Evolutionary conservation across 495 filamentous ascomycete genomes (phyloP), one percentile per base, ranked within the genome.

Genomic region (Chaetomidium leptoderma): DNA sequence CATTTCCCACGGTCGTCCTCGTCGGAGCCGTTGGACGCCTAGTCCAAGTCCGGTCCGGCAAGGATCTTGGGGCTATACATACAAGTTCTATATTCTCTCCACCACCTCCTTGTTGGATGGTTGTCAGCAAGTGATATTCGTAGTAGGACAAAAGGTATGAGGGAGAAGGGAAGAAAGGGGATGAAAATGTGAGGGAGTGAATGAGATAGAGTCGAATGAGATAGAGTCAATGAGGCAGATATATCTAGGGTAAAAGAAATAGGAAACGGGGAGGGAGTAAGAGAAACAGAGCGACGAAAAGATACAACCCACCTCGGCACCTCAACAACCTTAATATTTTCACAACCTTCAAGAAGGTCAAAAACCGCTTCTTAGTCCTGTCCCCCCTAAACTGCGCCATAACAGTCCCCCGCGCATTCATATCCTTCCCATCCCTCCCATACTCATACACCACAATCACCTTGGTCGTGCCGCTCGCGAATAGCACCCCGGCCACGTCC

Each of bases 281-380:
- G 16, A 29, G 13, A 7, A 9, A 14, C 8, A 0, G 23, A 21
- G 21, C 13, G n/a, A n/a, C n/a, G n/a, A n/a, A n/a, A n/a, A n/a
- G 0, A 54, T 39, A 19, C 4, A 19, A 4, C 30, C 27, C n/a
- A 68, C 73, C 57, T 57, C 76, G 57, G 62, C 24, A 60, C 61
- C 68, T 70, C 69, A 0, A 66, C 61, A 21, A 78, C 42, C 59
- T 59, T 70, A 23, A 78, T 58, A 19, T 72, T 69, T 71, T 73
- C 59, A 53, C 69, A 35, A 61, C 60, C 8, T 24, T 26, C 35
- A 71, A 58, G 48, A 77, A 77, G 11, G 56, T 53, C 55, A 79
- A 61, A 42, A 79, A 78, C 43, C 76, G 59, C 45, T 64, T 64
- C 74, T 77, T 79, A 36, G 75, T 79, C 30, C 75, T 64, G 46